Base-by-base conservation (phyloP, 2,329 filamentous ascomycete genomes). In the Aspergillus costaricaensis region DNA sequence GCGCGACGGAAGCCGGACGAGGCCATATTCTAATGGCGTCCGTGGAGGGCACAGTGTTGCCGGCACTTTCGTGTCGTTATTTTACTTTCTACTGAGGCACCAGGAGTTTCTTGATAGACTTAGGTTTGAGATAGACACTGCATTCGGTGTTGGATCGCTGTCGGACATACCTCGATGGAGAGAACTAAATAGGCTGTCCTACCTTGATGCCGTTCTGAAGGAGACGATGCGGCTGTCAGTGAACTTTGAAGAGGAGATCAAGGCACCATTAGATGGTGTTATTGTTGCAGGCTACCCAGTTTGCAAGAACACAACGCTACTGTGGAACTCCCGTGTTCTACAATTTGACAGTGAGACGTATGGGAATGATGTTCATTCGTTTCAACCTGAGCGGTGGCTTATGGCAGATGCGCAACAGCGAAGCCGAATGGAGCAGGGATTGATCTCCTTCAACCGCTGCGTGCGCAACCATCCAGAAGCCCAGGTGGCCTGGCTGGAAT, bases 381-480 rank as follows among this genome's bases (percentile, higher is more conserved):
- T 67, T 38, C 54, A 44, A 5, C 66, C 66, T 1, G 63, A 59
- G 12, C 62, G 66, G 19, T 68, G 66, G 66, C 59, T 66, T 5
- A 27, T 10, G 19, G 25, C 41, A 9, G 36, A 58, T 17, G 32
- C 10, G 3, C 54, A 17, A 3, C 61, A 54, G 14, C 56, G 55
- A 9, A 43, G 12, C 9, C 14, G 15, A 6, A 68, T 68, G 66
- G 47, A 55, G 10, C 36, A 58, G 17, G 54, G 19, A 5, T 21
- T 68, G 14, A n/a, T 65, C 4, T 51, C 54, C 1, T 56, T 61
- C 30, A 50, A 17, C 8, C 50, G 52, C 10, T 55, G 50, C n/a
- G 19, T 55, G 2, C 30, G 32, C n/a, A 7, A 12, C 9, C 47
- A 44, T 7, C 49, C 57, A 4, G 50, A 55, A n/a, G n/a, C 55